Conservation (phyloP, 106 monocot genomes). For the Xerophyta viscosa region DNA sequence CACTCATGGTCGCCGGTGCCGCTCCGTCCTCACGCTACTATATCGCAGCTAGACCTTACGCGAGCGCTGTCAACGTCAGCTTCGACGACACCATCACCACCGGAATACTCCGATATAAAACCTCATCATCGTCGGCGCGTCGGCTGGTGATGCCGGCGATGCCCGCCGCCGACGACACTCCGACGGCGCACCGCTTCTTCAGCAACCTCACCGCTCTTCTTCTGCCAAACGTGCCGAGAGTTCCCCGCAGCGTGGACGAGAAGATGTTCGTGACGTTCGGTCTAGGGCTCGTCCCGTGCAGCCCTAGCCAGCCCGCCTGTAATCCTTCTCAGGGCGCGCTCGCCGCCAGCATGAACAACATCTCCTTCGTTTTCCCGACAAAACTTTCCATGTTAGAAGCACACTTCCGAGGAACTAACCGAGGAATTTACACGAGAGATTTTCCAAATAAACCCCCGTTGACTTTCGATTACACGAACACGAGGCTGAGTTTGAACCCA, state of each 20-base stretch:
- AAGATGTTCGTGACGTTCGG: conserved; percentile 69
- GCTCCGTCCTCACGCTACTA: conserved; percentile 34
- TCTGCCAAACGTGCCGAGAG: conserved; percentile 12
- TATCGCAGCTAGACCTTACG: conserved; percentile 59
- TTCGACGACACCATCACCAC: conserved; percentile 55
- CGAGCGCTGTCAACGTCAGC: background rate
- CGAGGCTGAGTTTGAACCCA: background rate
- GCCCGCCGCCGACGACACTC: conserved; percentile 47
- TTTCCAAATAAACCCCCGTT: conserved; percentile 51
- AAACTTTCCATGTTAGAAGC: conserved; percentile 55
- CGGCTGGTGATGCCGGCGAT: conserved; percentile 38
- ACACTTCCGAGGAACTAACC: conserved; percentile 11
- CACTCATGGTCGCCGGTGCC: conserved; percentile 51
- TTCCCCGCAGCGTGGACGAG: conserved; percentile 55
- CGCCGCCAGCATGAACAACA: conserved; percentile 66
- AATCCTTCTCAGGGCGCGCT: conserved; percentile 2
- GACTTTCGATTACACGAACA: conserved; percentile 45
- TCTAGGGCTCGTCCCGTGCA: conserved; percentile 32
- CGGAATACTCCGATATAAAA: conserved; percentile 36
- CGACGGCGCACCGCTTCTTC: conserved; percentile 61
- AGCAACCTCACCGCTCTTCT: conserved; percentile 26
- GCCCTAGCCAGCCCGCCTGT: conserved; percentile 18
- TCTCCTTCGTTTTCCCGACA: conserved; percentile 48
- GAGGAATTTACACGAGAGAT: conserved; percentile 38
- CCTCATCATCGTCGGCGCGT: background rate